Conservation (phyloP, 495 filamentous ascomycete species). For the Xylaria venustula region DNA sequence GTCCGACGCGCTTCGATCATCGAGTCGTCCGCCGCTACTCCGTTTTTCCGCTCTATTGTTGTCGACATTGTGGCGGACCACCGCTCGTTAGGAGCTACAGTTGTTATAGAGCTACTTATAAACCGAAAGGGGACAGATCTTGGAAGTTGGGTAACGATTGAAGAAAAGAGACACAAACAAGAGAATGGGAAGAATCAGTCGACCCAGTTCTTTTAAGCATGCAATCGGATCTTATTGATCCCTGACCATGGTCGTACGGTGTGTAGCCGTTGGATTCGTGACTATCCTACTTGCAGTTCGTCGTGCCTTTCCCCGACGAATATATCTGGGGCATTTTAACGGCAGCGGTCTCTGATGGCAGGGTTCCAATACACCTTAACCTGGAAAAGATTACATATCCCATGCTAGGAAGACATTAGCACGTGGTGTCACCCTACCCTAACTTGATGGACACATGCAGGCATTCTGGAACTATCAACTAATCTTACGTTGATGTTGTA, state of each 20-base stretch:
- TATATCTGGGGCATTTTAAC: neutral
- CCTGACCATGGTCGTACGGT: neutral
- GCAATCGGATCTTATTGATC: neutral
- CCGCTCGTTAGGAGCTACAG: neutral
- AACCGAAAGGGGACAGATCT: neutral
- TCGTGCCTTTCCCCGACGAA: neutral
- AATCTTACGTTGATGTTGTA: neutral
- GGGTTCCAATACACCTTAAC: neutral
- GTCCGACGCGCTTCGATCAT: slow-evolving; percentile 51
- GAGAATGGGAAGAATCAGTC: neutral
- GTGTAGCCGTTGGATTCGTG: neutral
- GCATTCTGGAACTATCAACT: neutral
- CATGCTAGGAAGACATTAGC: neutral
- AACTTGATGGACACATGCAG: slow-evolving; percentile 1
- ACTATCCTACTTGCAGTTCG: neutral
- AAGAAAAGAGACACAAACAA: neutral
- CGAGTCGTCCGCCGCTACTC: slow-evolving; percentile 31
- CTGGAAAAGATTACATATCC: neutral
- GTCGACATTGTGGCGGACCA: slow-evolving; percentile 2
- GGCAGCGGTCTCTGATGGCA: neutral
- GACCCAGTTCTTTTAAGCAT: neutral
- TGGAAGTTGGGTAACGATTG: neutral
- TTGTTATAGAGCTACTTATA: neutral
- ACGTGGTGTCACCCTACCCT: neutral
- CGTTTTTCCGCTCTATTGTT: neutral